phyloP scores from a whole-genome alignment of 139 green algal genomes.

The Chlamydomonas incerta region DNA sequence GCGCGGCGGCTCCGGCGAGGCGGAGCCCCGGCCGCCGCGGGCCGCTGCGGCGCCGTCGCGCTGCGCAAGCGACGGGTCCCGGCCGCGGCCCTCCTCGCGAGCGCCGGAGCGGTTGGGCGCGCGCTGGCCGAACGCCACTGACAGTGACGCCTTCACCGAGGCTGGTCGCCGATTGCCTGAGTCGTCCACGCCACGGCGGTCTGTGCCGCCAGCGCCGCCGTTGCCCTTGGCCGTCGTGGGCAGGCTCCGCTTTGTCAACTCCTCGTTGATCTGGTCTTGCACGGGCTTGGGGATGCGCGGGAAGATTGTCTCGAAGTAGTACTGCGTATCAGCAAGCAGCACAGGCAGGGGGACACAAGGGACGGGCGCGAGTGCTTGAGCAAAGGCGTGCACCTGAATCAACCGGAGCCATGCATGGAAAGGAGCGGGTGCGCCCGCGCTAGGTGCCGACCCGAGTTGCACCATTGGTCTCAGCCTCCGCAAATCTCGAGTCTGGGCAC shows the following conservation, averaged over 20 bases:
- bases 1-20: conserved; percentile 15
- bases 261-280: conserved; percentile 75
- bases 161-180: conserved; percentile 76
- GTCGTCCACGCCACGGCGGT: conserved; percentile 83
- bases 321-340: conserved; percentile 66
- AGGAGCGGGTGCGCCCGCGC: too few species aligned
- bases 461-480: too few species aligned
- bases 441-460: too few species aligned
- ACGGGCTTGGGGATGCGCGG: conserved; percentile 93
- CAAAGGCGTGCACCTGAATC: too few species aligned
- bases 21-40: conserved; percentile 11
- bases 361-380: too few species aligned
- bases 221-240: conserved; percentile 84
- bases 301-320: conserved; percentile 99
- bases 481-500: too few species aligned
- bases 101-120: conserved; percentile 87
- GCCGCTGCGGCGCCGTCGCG: not conserved
- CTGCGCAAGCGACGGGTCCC: conserved; percentile 32
- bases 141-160: conserved; percentile 92
- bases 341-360: not conserved
- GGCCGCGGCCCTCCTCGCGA: conserved; percentile 72
- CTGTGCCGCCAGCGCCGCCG: conserved; percentile 77
- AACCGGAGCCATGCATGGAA: too few species aligned
- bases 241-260: conserved; percentile 76
- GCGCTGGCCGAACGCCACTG: conserved; percentile 92